phyloP scores from a whole-genome alignment of 2,329 filamentous ascomycete genomes.

The Pseudonectria foliicola region DNA sequence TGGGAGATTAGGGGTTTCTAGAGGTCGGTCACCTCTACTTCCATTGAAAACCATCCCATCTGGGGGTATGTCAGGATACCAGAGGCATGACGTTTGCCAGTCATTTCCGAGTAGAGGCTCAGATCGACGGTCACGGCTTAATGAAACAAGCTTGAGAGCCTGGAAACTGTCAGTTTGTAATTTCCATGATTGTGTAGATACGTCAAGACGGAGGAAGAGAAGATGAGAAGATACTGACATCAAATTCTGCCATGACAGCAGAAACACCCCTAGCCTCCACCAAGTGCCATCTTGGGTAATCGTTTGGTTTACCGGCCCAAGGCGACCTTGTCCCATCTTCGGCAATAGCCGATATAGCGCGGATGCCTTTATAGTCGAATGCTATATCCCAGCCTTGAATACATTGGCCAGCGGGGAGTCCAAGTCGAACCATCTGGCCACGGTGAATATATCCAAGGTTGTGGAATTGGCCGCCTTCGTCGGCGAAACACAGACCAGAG shows the following conservation, averaged over 20 bases:
- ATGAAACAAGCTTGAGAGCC: constrained; percentile 9
- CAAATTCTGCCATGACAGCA: constrained; percentile 10
- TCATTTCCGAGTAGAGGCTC: not conserved
- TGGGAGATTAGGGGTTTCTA: not conserved
- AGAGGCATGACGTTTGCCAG: constrained; percentile 7
- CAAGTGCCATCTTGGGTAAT: constrained; percentile 6
- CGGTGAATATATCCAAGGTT: constrained; percentile 8
- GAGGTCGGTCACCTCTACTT: constrained; percentile 1
- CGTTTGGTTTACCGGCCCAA: constrained; percentile 5
- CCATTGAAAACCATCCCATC: constrained; percentile 4
- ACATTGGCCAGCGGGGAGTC: not conserved
- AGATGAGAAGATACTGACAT: constrained; percentile 1
- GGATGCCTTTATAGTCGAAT: constrained; percentile 4
- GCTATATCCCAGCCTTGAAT: constrained; percentile 11
- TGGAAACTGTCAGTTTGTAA: constrained; percentile 1
- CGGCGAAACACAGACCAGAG: constrained; percentile 7
- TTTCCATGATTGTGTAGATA: too few relatives aligned
- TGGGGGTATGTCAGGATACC: constrained; percentile 6
- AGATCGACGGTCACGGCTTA: constrained; percentile 1
- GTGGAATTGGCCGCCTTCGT: constrained; percentile 1
- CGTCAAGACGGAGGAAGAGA: too few relatives aligned
- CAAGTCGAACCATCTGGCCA: not conserved
- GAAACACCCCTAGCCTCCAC: constrained; percentile 1
- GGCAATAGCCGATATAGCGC: constrained; percentile 3
- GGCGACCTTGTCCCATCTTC: constrained; percentile 3